These are phyloP conservation scores for Paramyrothecium roridum DNA, from an alignment of 2,329 filamentous ascomycete genomes.

Conservation along the genomic window DNA sequence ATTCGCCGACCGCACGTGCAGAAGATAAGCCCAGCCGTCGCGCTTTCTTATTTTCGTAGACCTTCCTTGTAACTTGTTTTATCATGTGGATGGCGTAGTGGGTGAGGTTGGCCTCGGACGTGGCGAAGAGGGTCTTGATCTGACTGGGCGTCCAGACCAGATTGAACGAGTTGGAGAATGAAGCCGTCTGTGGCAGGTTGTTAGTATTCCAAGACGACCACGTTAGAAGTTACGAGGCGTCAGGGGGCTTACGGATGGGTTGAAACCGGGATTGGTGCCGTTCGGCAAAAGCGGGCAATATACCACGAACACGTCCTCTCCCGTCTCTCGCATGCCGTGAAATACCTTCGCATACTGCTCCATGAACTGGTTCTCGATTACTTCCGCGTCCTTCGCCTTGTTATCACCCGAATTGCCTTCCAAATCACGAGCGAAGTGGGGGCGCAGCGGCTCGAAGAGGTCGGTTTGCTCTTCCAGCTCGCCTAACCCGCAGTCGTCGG, in stretches of 20 bases:
- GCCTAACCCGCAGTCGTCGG: constrained; percentile 11
- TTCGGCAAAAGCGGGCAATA: constrained; percentile 17
- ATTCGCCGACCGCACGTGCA: too few relatives aligned
- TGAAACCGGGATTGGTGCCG: neutral
- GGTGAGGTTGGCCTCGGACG: constrained; percentile 7
- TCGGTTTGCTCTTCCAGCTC: constrained; percentile 4
- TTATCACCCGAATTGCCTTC: too few relatives aligned
- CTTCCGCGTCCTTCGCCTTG: accelerated
- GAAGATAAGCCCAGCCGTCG: neutral
- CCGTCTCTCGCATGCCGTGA: constrained; percentile 4
- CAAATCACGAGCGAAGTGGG: accelerated
- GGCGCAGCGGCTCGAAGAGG: neutral
- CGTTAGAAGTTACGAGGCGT: neutral
- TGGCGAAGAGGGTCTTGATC: constrained; percentile 7
- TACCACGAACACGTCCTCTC: constrained; percentile 7
- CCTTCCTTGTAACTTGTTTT: constrained; percentile 6
- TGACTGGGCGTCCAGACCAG: constrained; percentile 17
- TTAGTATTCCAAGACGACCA: accelerated
- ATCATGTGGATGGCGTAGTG: constrained; percentile 12
- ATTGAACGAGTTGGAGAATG: constrained; percentile 17
- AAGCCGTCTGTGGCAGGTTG: constrained; percentile 7
- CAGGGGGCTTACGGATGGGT: constrained; percentile 14
- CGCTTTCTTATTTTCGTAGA: constrained; percentile 10
- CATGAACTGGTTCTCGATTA: constrained; percentile 1
- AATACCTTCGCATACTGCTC: constrained; percentile 13